Percentiles rank a stretch among this genome's conserved stretches.
phyloP scores from a whole-genome alignment of 2,329 filamentous ascomycete genomes.

The Verticillium tricorpus region DNA sequence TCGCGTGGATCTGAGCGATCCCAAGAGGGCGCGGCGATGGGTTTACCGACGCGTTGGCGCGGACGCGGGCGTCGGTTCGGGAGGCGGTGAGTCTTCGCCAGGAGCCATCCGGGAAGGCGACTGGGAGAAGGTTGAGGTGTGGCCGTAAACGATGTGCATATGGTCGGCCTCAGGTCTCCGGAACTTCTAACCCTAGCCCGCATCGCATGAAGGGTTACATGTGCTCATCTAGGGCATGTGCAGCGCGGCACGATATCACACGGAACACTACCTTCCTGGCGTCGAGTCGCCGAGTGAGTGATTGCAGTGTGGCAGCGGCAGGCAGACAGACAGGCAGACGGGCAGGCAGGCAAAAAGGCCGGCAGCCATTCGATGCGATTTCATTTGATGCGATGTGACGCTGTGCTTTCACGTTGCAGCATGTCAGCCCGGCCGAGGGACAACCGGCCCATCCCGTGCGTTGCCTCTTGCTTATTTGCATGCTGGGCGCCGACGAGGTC shows the following conservation, averaged over 20 bases:
- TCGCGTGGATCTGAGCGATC: conserved; percentile 65
- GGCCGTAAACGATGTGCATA: conserved; percentile 49
- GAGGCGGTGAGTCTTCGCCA: conserved; percentile 19
- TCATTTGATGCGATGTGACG: neutral
- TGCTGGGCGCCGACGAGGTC: neutral
- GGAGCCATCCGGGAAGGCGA: conserved; percentile 25
- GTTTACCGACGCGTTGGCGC: conserved; percentile 56
- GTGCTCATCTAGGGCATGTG: neutral
- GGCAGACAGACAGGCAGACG: neutral
- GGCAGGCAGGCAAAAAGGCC: neutral
- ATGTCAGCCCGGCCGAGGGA: neutral
- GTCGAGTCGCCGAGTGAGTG: neutral
- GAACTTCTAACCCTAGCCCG: neutral
- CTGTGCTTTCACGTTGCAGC: neutral
- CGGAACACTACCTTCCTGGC: neutral
- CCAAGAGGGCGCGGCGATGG: conserved; percentile 58
- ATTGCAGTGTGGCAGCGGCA: neutral
- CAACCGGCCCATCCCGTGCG: neutral
- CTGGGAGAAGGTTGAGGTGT: conserved; percentile 69
- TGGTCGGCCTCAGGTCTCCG: neutral
- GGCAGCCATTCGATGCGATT: neutral
- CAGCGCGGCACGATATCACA: neutral
- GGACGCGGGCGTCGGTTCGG: too few relatives aligned
- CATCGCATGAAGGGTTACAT: neutral
- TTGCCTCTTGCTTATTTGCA: neutral